Percentiles rank a stretch among this genome's conserved stretches.
phyloP scores from a whole-genome alignment of 345 rosid species.

The Hypericum perforatum region DNA sequence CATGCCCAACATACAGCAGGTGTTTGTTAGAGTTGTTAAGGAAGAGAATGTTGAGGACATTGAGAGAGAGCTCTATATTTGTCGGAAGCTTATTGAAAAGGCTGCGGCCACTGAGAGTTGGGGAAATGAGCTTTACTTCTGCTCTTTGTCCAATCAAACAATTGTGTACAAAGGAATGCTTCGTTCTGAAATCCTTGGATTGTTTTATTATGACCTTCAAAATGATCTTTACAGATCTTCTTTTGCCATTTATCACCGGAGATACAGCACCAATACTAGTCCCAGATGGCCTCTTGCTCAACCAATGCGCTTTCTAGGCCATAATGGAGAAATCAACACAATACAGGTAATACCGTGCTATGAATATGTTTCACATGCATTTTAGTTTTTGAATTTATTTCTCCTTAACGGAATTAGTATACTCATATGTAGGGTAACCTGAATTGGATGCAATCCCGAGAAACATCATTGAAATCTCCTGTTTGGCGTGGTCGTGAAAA shows the following conservation, averaged over 20 bases:
- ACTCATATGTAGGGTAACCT: slow-evolving; percentile 66
- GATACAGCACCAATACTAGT: slow-evolving; percentile 96
- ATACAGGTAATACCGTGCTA: slow-evolving; percentile 51
- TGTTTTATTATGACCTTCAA: slow-evolving; percentile 80
- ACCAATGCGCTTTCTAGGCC: slow-evolving; percentile 99
- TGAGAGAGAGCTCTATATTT: slow-evolving; percentile 89
- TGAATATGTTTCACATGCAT: not conserved
- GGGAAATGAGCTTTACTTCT: slow-evolving; percentile 84
- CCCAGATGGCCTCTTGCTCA: slow-evolving; percentile 99
- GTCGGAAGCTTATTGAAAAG: slow-evolving; percentile 80
- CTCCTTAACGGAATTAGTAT: slow-evolving; percentile 1
- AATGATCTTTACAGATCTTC: slow-evolving; percentile 64
- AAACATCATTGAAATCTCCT: slow-evolving; percentile 72
- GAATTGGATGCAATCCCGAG: slow-evolving; percentile 99
- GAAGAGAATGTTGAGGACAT: slow-evolving; percentile 82
- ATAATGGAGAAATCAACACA: slow-evolving; percentile 98
- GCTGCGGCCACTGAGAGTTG: slow-evolving; percentile 49
- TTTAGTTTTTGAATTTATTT: slow-evolving; percentile 1
- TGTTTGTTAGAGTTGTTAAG: slow-evolving; percentile 74
- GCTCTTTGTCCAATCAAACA: slow-evolving; percentile 92
- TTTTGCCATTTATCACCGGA: slow-evolving; percentile 90
- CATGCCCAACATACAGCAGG: slow-evolving; percentile 91
- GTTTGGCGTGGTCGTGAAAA: slow-evolving; percentile 95
- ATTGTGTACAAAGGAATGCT: slow-evolving; percentile 98
- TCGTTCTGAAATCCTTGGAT: slow-evolving; percentile 87